These are phyloP conservation scores for Viola odorata DNA, from an alignment of 345 rosid species.

Conservation along the genomic window DNA sequence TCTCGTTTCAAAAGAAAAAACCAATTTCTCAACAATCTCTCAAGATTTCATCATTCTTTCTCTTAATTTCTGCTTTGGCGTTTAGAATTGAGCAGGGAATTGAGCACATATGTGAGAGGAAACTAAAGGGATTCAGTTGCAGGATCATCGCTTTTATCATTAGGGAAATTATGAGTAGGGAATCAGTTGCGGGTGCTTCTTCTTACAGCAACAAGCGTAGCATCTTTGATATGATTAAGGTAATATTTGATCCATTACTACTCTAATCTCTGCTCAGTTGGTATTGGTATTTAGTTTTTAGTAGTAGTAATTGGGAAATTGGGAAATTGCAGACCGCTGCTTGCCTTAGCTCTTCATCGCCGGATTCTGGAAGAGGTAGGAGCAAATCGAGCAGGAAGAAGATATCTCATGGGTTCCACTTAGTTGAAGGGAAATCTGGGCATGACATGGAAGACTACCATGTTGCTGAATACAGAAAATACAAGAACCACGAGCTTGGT, in stretches of 20 bases:
- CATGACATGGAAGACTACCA: conserved; percentile 63
- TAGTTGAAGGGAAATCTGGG: conserved; percentile 56
- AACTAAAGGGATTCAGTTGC: no score
- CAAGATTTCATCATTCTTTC: no score
- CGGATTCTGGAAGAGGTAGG: conserved; percentile 42
- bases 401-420: conserved; percentile 50
- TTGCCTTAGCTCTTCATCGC: conserved; percentile 29
- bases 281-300: background rate
- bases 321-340: conserved; percentile 23
- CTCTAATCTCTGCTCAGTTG: background rate
- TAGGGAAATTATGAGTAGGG: conserved; percentile 19
- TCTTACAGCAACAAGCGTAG: conserved; percentile 10
- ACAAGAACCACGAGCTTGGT: conserved; percentile 43
- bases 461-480: conserved; percentile 44
- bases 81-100: no score
- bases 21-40: no score
- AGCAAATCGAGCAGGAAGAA: conserved; percentile 30
- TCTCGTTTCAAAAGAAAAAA: no score
- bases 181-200: conserved; percentile 30
- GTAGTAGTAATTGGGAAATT: background rate
- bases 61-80: no score
- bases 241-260: background rate
- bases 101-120: no score
- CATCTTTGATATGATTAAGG: conserved; percentile 39
- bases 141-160: no score